These are phyloP conservation scores for Vicia sativa DNA, from an alignment of 306 rosid species.

Conservation along the genomic window DNA sequence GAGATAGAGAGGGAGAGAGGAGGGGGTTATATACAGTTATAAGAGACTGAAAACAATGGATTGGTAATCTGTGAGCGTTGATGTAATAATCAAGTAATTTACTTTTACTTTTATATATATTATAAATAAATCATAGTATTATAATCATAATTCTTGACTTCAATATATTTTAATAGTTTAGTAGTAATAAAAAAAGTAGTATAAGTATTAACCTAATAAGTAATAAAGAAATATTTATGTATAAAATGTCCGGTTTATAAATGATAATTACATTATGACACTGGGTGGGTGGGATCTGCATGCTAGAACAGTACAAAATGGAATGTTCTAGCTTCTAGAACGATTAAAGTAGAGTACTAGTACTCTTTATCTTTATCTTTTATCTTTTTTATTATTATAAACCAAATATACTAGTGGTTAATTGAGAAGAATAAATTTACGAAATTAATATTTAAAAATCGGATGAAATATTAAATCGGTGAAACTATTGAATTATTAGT, in stretches of 20 bases:
- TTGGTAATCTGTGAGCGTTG: constrained; percentile 13
- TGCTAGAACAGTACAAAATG: background rate
- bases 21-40: background rate
- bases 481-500: too few relatives aligned
- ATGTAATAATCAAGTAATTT: background rate
- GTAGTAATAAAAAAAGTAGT: background rate
- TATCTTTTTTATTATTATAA: too few relatives aligned
- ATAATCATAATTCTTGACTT: background rate
- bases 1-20: constrained; percentile 7
- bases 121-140: background rate
- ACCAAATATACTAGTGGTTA: too few relatives aligned
- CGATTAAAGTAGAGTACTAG: too few relatives aligned
- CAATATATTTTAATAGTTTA: background rate
- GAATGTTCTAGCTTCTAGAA: background rate
- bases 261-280: constrained; percentile 31
- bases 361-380: too few relatives aligned
- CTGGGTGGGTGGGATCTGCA: constrained; percentile 39
- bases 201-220: background rate
- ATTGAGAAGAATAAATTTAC: too few relatives aligned
- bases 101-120: background rate
- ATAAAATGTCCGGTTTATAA: background rate
- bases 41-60: constrained; percentile 21
- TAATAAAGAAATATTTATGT: background rate
- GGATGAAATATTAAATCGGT: too few relatives aligned
- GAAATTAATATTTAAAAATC: too few relatives aligned